phyloP scores from a whole-genome alignment of 1,284 basidiomycete genomes.

The Microbotryum scabiosae region DNA sequence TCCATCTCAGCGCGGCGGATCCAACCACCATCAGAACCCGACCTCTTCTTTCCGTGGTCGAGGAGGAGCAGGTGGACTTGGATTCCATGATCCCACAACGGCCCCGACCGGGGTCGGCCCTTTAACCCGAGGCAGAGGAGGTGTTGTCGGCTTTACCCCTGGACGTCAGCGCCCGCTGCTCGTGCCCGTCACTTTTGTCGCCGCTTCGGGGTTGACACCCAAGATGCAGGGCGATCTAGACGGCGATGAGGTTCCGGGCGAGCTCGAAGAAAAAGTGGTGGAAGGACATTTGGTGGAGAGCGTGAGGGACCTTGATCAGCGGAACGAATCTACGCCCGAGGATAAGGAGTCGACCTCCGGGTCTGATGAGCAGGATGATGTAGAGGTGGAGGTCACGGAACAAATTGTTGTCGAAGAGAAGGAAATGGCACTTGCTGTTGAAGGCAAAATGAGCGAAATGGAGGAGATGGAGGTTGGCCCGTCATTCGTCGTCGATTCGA shows the following conservation, averaged over 20 bases:
- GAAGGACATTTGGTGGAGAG: background rate
- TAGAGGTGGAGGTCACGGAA: background rate
- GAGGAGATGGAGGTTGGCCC: background rate
- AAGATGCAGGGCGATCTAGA: slow-evolving; percentile 13
- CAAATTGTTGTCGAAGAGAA: background rate
- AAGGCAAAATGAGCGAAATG: background rate
- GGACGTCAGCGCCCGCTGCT: slow-evolving; percentile 18
- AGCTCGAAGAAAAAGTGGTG: background rate
- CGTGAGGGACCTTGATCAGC: background rate
- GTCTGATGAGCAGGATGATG: too few relatives aligned
- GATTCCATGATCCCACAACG: background rate
- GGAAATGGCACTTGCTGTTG: background rate
- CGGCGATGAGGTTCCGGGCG: background rate
- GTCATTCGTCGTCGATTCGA: background rate
- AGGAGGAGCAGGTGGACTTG: slow-evolving; percentile 8
- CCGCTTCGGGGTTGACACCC: slow-evolving; percentile 6
- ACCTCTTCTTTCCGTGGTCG: background rate
- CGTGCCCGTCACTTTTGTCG: slow-evolving; percentile 27
- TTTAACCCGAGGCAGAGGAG: slow-evolving; percentile 1
- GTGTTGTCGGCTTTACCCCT: background rate
- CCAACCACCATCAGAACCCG: background rate
- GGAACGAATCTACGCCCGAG: slow-evolving; percentile 2
- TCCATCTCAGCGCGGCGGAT: background rate
- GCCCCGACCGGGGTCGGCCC: background rate
- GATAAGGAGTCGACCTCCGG: slow-evolving; percentile 5